Conservation (phyloP, 116 monocot species). For the Trichopus zeylanicus region DNA sequence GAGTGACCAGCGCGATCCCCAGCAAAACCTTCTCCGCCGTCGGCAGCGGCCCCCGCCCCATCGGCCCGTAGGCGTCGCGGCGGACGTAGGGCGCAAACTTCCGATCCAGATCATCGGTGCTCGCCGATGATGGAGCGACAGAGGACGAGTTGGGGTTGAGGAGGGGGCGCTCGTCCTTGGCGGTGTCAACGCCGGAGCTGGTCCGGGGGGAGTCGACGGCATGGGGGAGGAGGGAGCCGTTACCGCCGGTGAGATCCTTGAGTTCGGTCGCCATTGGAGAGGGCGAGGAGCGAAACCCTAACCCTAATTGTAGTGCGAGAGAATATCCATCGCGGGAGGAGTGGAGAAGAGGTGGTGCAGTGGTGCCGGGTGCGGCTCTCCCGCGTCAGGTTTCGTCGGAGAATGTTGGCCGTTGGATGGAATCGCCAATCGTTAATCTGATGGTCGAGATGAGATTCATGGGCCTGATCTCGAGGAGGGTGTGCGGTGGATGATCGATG, state of each 20-base stretch:
- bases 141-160: constrained; percentile 26
- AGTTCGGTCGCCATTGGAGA: constrained; percentile 29
- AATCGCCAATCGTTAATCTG: background rate
- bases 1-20: constrained; percentile 42
- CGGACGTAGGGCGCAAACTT: constrained; percentile 72
- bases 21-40: constrained; percentile 42
- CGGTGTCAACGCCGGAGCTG: background rate
- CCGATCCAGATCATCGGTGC: constrained; percentile 48
- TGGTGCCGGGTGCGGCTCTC: background rate
- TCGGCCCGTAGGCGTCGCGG: constrained; percentile 58
- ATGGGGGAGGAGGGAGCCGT: constrained; percentile 5
- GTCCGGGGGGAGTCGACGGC: too few relatives aligned
- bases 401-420: background rate
- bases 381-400: background rate
- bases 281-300: background rate
- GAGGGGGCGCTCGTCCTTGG: constrained; percentile 35
- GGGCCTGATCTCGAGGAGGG: too few relatives aligned
- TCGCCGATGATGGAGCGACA: background rate
- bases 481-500: too few relatives aligned
- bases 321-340: background rate
- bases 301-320: background rate
- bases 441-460: too few relatives aligned
- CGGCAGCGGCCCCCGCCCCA: constrained; percentile 65
- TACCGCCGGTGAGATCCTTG: constrained; percentile 12
- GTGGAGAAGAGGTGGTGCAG: background rate